A percentile compares a stretch with the other conserved stretches of the same genome.
These are phyloP conservation scores for Tothia fuscella DNA, from an alignment of 2,329 filamentous ascomycete species.

Conservation along the genomic window DNA sequence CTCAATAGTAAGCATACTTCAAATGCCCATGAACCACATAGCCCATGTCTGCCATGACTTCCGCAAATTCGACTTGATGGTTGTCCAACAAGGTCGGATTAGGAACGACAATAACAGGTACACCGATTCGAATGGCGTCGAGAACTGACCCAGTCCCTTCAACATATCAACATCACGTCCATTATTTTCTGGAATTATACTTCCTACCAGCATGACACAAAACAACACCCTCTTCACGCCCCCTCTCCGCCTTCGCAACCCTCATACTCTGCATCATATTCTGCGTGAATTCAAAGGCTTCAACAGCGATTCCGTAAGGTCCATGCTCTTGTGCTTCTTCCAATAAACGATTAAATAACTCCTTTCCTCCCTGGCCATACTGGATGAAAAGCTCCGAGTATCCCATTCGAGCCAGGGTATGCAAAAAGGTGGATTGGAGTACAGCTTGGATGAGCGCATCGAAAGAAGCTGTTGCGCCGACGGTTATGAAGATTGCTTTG, in stretches of 20 bases:
- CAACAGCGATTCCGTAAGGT: slow-evolving; percentile 1
- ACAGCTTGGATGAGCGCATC: slow-evolving; percentile 51
- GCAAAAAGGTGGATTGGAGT: slow-evolving; percentile 48
- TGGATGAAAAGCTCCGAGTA: slow-evolving; percentile 70
- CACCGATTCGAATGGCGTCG: slow-evolving; percentile 60
- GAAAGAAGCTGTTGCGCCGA: slow-evolving; percentile 86
- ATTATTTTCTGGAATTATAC: slow-evolving; percentile 14
- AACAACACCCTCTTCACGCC: slow-evolving; percentile 51
- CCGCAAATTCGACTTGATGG: slow-evolving; percentile 79
- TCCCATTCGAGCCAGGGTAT: slow-evolving; percentile 41
- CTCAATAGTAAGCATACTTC: slow-evolving; percentile 36
- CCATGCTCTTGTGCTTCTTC: slow-evolving; percentile 1
- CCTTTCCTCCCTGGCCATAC: slow-evolving; percentile 57
- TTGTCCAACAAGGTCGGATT: slow-evolving; percentile 76
- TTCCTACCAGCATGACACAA: slow-evolving; percentile 75
- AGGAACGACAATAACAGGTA: slow-evolving; percentile 79
- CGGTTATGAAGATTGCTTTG: slow-evolving; percentile 66
- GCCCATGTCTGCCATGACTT: slow-evolving; percentile 58
- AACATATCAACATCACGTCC: slow-evolving; percentile 1
- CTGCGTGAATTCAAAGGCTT: slow-evolving; percentile 17
- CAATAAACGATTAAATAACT: slow-evolving; percentile 35
- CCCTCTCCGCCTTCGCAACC: slow-evolving; percentile 45
- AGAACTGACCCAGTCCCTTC: slow-evolving; percentile 82
- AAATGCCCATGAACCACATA: slow-evolving; percentile 65
- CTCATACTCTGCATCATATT: slow-evolving; percentile 13